phyloP scores from a whole-genome alignment of 2,329 filamentous ascomycete genomes.

The Chaetomiaceae sp. region DNA sequence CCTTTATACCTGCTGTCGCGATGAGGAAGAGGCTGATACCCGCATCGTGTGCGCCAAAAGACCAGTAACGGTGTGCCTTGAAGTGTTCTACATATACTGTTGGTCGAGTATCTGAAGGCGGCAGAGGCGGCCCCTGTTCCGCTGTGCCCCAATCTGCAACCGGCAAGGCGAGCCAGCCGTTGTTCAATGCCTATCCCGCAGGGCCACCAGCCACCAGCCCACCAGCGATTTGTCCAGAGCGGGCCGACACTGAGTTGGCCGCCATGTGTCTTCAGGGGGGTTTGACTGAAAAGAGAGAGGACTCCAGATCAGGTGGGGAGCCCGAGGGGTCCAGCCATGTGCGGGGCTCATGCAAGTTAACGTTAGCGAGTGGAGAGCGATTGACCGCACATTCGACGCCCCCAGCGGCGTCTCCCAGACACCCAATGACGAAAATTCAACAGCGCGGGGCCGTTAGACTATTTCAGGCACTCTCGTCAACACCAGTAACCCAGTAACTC shows the following conservation, averaged over 20 bases:
- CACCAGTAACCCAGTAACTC: background rate
- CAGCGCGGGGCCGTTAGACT: constrained; percentile 11
- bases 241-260: background rate
- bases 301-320: background rate
- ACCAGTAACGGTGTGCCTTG: too few species aligned
- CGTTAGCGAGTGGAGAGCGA: background rate
- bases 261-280: background rate
- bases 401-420: constrained; percentile 9
- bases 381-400: constrained; percentile 12
- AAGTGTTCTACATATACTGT: background rate
- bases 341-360: background rate
- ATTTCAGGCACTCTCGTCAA: constrained; percentile 19
- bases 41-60: background rate
- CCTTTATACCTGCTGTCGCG: too few species aligned
- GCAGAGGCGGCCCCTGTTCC: background rate
- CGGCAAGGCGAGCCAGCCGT: background rate
- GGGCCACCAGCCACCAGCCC: too few species aligned
- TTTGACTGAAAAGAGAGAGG: background rate
- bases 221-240: background rate
- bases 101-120: constrained; percentile 1
- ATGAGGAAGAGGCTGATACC: background rate
- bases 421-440: constrained; percentile 23
- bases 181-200: too few species aligned
- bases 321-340: constrained; percentile 2
- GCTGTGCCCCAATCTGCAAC: background rate